These are phyloP conservation scores for Hura crepitans DNA, from an alignment of 441 rosid species.

Conservation along the genomic window DNA sequence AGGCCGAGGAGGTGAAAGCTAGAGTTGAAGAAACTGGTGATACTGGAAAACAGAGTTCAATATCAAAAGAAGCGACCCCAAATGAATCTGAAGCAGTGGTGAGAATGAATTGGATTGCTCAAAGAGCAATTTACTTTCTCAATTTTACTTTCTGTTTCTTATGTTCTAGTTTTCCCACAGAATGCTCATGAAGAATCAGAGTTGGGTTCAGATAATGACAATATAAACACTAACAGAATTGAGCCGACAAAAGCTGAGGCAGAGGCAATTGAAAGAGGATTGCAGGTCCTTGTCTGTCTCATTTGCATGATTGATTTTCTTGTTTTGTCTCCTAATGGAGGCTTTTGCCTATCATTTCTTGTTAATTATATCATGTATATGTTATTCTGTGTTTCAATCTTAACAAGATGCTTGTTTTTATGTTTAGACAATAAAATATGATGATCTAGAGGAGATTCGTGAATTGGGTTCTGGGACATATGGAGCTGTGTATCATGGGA, in stretches of 20 bases:
- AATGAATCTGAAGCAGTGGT: constrained; percentile 59
- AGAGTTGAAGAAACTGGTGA: constrained; percentile 46
- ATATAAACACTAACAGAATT: constrained; percentile 53
- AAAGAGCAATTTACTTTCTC: constrained; percentile 16
- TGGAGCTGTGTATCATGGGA: constrained; percentile 93
- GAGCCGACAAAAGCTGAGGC: constrained; percentile 96
- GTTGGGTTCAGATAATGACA: constrained; percentile 62
- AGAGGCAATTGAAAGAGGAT: constrained; percentile 84
- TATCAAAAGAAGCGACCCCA: constrained; percentile 31
- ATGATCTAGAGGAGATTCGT: constrained; percentile 90
- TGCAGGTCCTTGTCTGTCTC: constrained; percentile 56
- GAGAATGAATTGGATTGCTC: constrained; percentile 33
- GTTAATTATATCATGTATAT: neutral
- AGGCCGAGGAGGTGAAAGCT: constrained; percentile 63
- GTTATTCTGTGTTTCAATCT: constrained; percentile 3
- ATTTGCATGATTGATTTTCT: constrained; percentile 8
- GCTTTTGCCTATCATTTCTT: constrained; percentile 15
- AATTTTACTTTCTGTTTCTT: constrained; percentile 18
- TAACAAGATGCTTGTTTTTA: constrained; percentile 23
- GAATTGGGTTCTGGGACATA: constrained; percentile 87
- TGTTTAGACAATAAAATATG: constrained; percentile 68
- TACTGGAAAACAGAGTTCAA: constrained; percentile 26
- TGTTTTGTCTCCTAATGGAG: constrained; percentile 10
- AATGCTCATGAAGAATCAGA: constrained; percentile 58
- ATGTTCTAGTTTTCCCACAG: constrained; percentile 38